Conservation (phyloP, 371 early-diverging fungal genomes). For the Apophysomyces ossiformis region DNA sequence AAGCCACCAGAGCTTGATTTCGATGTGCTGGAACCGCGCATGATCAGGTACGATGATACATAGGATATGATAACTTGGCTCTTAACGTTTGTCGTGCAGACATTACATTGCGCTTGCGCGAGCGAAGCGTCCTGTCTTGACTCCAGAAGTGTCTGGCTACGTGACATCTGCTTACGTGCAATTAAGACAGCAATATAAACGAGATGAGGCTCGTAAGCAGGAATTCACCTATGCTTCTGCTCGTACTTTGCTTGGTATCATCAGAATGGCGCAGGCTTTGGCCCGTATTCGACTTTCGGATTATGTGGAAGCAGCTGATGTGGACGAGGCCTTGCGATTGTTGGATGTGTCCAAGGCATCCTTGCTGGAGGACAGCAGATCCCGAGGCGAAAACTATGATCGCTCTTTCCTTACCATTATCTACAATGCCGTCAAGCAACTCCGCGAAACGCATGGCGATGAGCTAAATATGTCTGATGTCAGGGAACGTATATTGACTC, state of each 20-base stretch:
- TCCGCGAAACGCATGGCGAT: conserved; percentile 35
- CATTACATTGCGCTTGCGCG: conserved; percentile 90
- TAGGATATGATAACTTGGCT: neutral
- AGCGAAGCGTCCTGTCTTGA: conserved; percentile 73
- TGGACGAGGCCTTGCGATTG: conserved; percentile 94
- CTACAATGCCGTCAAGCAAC: conserved; percentile 61
- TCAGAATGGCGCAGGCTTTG: conserved; percentile 90
- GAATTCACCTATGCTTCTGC: conserved; percentile 72
- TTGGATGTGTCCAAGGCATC: conserved; percentile 86
- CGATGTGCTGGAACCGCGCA: conserved; percentile 67
- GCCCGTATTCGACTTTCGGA: conserved; percentile 89
- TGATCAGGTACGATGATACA: conserved; percentile 60
- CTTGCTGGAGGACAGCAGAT: conserved; percentile 50
- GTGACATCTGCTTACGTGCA: conserved; percentile 90
- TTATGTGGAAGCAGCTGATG: conserved; percentile 82
- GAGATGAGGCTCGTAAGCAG: conserved; percentile 62
- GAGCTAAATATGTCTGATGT: conserved; percentile 53
- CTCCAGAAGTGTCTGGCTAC: conserved; percentile 79
- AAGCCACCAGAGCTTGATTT: conserved; percentile 73
- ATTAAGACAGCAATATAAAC: conserved; percentile 75
- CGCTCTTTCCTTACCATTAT: conserved; percentile 61
- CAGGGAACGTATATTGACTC: conserved; percentile 71
- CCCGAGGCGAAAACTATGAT: conserved; percentile 23
- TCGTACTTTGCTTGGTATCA: conserved; percentile 89
- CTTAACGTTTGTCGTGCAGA: conserved; percentile 37